Evolutionary conservation across 805 yeast species (phyloP), one percentile per base, ranked within the genome.

Genomic region (Ogataea siamensis): DNA sequence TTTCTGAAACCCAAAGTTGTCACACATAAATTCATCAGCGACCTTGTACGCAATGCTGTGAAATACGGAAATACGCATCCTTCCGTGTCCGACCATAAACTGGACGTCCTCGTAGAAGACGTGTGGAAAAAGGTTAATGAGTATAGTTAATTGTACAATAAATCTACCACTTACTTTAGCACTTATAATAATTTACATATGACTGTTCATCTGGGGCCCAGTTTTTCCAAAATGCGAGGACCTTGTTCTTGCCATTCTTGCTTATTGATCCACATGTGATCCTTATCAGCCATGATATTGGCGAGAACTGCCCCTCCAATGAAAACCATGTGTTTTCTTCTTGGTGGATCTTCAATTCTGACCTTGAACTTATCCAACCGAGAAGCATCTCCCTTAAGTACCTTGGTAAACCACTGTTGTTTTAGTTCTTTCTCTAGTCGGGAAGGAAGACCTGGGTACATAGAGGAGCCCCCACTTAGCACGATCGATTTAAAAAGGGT

Each of bases 201-300:
- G n/a, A 16, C 25, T 20, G 11, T 17, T 54, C 68, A 88, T 66
- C 98, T 79, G 42, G 97, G 96, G 6, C 98, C 99, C 54, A 93
- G 78, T 66, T 93, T 93, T 46, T 71, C 73, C 63, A 93, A 76
- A 9, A 87, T 77, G 24, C 89, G 74, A 28, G 95, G 77, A 21
- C 99, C 99, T 57, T 84, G 87, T 69, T 93, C 99, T 62, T 87
- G 93, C 98, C 98, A 93, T 67, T 93, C 99, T 60, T 84, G 87
- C 61, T 85, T 89, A 37, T 87, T 72, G 51, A 93, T 78, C 99
- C 99, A 93, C 95, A 93, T 86, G 58, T 89, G 97, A 50, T 89
- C 97, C 64, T 91, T 93, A 62, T 89, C 96, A 32, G 95, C 95
- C 98, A 93, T 93, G 52, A 93, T 91, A 59, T 85, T 87, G 22